phyloP scores from a whole-genome alignment of 805 yeast species.

The Saccharomycopsis sp. region DNA sequence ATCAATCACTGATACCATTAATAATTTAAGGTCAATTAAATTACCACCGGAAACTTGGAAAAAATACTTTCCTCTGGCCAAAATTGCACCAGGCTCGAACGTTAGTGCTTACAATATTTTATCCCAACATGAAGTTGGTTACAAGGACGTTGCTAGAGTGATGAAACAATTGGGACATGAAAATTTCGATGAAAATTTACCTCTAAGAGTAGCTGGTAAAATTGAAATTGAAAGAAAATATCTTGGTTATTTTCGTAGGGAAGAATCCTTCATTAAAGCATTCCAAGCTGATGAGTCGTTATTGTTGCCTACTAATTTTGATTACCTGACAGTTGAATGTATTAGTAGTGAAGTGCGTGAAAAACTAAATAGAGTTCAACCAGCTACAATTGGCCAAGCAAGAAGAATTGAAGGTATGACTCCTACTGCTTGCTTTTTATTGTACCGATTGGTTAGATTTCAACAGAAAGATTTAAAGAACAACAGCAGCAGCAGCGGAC shows the following conservation, averaged over 20 bases:
- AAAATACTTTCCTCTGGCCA: constrained; percentile 24
- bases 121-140: constrained; percentile 4
- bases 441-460: constrained; percentile 45
- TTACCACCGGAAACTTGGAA: constrained; percentile 62
- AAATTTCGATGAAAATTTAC: constrained; percentile 26
- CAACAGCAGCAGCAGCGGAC: no score
- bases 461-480: constrained; percentile 13
- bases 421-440: constrained; percentile 82
- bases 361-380: constrained; percentile 66
- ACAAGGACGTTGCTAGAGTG: constrained; percentile 32
- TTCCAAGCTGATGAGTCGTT: constrained; percentile 79
- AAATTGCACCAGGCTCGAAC: constrained; percentile 30
- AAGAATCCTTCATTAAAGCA: constrained; percentile 62
- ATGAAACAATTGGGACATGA: constrained; percentile 26
- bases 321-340: constrained; percentile 51
- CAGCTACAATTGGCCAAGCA: constrained; percentile 91
- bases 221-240: constrained; percentile 77
- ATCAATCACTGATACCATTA: constrained; percentile 38
- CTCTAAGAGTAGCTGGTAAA: constrained; percentile 47
- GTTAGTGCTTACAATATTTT: constrained; percentile 63
- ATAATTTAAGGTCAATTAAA: constrained; percentile 37
- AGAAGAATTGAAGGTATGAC: constrained; percentile 91
- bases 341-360: constrained; percentile 72
- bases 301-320: constrained; percentile 58
- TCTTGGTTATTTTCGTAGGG: constrained; percentile 71